phyloP scores from a whole-genome alignment of 257 asterid species.

The Nicotiana otophora region DNA sequence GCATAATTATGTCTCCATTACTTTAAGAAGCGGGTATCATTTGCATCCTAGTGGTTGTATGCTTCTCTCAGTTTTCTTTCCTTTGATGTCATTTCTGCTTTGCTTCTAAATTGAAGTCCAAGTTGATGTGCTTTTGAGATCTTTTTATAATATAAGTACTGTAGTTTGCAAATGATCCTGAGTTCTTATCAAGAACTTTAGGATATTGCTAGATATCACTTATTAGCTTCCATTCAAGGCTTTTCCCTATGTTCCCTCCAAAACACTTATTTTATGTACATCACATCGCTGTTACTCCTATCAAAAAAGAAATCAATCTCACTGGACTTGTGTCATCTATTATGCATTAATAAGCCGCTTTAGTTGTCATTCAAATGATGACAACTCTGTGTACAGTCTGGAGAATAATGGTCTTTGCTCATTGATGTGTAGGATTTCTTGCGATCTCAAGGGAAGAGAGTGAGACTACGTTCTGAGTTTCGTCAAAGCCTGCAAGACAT shows the following conservation, averaged over 20 bases:
- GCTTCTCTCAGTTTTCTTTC: neutral
- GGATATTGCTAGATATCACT: neutral
- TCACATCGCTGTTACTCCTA: neutral
- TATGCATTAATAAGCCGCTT: neutral
- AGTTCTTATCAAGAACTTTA: neutral
- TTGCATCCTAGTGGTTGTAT: neutral
- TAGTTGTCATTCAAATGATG: neutral
- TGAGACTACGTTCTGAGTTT: conserved; percentile 50
- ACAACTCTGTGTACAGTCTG: neutral
- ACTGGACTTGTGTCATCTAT: neutral
- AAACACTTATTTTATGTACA: neutral
- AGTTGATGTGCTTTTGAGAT: neutral
- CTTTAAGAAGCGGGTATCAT: neutral
- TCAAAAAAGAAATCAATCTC: neutral
- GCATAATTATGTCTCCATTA: neutral
- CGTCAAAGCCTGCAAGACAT: conserved; percentile 63
- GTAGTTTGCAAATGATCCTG: neutral
- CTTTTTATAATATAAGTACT: neutral
- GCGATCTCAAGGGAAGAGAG: conserved; percentile 82
- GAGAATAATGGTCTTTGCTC: conserved; percentile 11
- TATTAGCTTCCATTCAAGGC: neutral
- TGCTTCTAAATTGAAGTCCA: neutral
- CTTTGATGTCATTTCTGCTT: neutral
- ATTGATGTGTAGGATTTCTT: conserved; percentile 56
- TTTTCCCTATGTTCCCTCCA: neutral